These are phyloP conservation scores for Aureobasidium sp. DNA, from an alignment of 2,329 filamentous ascomycete species.

Conservation along the genomic window DNA sequence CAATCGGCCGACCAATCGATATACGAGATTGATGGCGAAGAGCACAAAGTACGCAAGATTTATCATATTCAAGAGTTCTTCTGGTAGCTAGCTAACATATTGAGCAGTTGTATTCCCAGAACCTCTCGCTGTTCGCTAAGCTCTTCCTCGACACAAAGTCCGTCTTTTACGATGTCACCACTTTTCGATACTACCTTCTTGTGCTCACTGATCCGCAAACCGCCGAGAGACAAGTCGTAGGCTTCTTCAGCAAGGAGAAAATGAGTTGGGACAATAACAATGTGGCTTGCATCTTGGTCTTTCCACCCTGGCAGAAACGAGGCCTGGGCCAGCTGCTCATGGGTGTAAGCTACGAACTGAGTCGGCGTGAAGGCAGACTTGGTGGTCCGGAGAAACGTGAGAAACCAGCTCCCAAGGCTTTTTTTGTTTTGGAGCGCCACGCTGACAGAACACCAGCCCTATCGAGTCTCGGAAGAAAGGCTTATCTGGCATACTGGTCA, in stretches of 20 bases:
- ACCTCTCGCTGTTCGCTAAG: slow-evolving; percentile 91
- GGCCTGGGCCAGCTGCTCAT: slow-evolving; percentile 85
- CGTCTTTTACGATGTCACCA: slow-evolving; percentile 92
- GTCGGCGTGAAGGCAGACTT: slow-evolving; percentile 70
- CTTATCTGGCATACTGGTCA: slow-evolving; percentile 81
- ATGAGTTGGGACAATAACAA: slow-evolving; percentile 99
- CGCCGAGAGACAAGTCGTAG: slow-evolving; percentile 55
- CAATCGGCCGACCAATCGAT: slow-evolving; percentile 73
- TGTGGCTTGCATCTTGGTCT: slow-evolving; percentile 89
- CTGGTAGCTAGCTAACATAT: not conserved
- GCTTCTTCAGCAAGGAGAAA: slow-evolving; percentile 99
- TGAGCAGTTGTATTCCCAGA: slow-evolving; percentile 72
- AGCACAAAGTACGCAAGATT: slow-evolving; percentile 49
- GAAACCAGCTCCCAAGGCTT: slow-evolving; percentile 11
- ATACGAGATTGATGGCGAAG: slow-evolving; percentile 87
- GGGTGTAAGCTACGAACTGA: slow-evolving; percentile 88
- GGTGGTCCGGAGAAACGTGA: slow-evolving; percentile 83
- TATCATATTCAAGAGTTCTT: not conserved
- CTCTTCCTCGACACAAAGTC: slow-evolving; percentile 97
- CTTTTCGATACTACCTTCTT: slow-evolving; percentile 91
- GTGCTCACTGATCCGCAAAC: slow-evolving; percentile 58
- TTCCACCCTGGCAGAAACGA: slow-evolving; percentile 90
- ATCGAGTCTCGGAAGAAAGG: slow-evolving; percentile 72
- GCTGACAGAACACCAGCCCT: slow-evolving; percentile 46
- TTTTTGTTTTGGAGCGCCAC: not conserved